Conservation (phyloP, 192 early-diverging fungal species). For the Backusella macrospora region DNA sequence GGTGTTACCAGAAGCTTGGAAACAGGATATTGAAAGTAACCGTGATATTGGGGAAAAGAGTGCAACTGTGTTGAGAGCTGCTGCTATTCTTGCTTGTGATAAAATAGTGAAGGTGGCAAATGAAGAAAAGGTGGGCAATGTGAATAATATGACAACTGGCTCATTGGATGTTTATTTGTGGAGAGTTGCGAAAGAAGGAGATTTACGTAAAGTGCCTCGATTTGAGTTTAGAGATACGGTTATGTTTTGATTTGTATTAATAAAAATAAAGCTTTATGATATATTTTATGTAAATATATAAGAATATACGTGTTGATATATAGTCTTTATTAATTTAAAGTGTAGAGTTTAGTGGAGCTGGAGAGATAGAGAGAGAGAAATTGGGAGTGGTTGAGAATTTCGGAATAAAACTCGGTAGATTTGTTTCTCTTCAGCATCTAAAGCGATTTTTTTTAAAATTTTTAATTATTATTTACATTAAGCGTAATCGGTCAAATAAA, state of each 20-base stretch:
- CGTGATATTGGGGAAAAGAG: conserved; percentile 53
- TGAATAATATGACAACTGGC: conserved; percentile 43
- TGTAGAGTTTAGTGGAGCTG: too few species aligned
- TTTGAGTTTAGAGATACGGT: conserved; percentile 67
- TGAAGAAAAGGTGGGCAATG: conserved; percentile 32
- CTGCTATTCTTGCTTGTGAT: conserved; percentile 66
- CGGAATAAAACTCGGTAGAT: too few species aligned
- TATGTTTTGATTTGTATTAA: conserved; percentile 58
- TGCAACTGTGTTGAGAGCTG: conserved; percentile 67
- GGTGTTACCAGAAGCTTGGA: conserved; percentile 46
- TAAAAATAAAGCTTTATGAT: neutral
- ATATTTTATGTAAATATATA: neutral
- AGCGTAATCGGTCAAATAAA: too few species aligned
- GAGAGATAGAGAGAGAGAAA: too few species aligned
- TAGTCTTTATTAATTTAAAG: too few species aligned
- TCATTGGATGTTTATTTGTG: conserved; percentile 73
- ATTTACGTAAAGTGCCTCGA: conserved; percentile 57
- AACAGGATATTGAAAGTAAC: conserved; percentile 47
- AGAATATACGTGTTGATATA: neutral
- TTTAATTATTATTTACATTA: too few species aligned
- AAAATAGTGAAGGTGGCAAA: conserved; percentile 50
- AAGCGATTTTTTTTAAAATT: too few species aligned
- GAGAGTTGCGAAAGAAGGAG: conserved; percentile 72
- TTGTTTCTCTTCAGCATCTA: too few species aligned
- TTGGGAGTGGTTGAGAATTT: too few species aligned